Percentiles rank a stretch among this genome's conserved stretches.
Evolutionary conservation across 192 early-diverging fungal genomes (phyloP).

Genomic region (Coemansia sp.): DNA sequence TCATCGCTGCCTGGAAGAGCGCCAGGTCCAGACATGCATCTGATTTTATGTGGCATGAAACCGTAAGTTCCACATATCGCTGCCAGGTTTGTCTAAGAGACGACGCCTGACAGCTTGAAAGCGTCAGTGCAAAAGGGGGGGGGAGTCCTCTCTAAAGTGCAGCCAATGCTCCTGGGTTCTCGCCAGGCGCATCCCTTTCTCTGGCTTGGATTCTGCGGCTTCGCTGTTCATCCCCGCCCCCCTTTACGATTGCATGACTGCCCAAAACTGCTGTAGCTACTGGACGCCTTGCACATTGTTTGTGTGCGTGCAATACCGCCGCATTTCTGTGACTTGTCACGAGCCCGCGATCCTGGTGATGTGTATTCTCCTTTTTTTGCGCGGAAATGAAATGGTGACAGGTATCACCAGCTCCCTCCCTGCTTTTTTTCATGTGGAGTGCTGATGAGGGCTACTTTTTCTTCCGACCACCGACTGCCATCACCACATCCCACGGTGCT

Average conservation of each 20-base stretch:
- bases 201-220: neutral
- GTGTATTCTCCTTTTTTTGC: neutral
- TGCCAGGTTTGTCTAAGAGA: neutral
- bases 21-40: constrained; percentile 20
- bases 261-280: neutral
- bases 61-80: constrained; percentile 26
- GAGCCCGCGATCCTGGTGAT: constrained; percentile 17
- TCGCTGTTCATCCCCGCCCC: neutral
- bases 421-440: neutral
- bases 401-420: neutral
- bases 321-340: constrained; percentile 22
- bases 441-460: neutral
- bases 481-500: neutral
- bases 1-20: constrained; percentile 46
- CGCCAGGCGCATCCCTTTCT: neutral
- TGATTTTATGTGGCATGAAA: constrained; percentile 56
- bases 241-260: neutral
- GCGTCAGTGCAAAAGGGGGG: neutral
- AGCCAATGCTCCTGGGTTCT: neutral
- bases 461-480: neutral
- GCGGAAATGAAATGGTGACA: constrained; percentile 1
- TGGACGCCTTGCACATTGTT: constrained; percentile 1
- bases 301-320: constrained; percentile 5
- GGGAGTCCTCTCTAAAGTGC: neutral
- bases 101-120: neutral